phyloP scores from a whole-genome alignment of 2,329 filamentous ascomycete genomes.

The Colletotrichum endophyticum region DNA sequence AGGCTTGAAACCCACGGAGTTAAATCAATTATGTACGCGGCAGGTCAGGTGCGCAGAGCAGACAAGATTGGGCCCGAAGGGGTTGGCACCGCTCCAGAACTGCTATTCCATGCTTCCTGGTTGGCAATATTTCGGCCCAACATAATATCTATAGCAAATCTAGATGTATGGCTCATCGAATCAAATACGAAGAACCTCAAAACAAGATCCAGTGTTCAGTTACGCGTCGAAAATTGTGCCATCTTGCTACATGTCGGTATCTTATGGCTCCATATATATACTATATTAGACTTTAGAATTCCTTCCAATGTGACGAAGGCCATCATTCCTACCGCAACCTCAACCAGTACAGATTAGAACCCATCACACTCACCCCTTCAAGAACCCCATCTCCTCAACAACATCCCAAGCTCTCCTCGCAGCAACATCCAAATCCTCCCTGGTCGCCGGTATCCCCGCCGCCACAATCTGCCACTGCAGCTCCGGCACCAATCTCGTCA shows the following conservation, averaged over 20 bases:
- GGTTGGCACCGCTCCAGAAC: rapidly evolving
- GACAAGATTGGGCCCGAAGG: background rate
- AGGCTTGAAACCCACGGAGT: background rate
- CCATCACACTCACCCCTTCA: background rate
- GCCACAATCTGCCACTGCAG: background rate
- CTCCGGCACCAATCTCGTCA: background rate
- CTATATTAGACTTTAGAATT: no score
- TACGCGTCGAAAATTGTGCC: background rate
- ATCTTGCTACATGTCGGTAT: background rate
- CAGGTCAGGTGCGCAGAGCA: background rate
- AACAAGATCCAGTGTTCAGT: no score
- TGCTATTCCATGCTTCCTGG: background rate
- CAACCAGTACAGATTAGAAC: background rate
- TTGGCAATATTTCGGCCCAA: rapidly evolving
- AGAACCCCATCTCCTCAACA: background rate
- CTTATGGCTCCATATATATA: rapidly evolving
- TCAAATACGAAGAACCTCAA: background rate
- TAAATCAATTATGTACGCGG: background rate
- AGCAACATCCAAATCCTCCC: background rate
- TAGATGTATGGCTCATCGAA: background rate
- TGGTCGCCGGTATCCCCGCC: background rate
- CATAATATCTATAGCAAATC: background rate
- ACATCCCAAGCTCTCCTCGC: background rate
- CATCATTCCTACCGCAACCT: rapidly evolving
- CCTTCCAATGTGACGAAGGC: background rate